Base-by-base conservation (phyloP, 768 basidiomycete species). In the Tricholoma hemisulphureum region DNA sequence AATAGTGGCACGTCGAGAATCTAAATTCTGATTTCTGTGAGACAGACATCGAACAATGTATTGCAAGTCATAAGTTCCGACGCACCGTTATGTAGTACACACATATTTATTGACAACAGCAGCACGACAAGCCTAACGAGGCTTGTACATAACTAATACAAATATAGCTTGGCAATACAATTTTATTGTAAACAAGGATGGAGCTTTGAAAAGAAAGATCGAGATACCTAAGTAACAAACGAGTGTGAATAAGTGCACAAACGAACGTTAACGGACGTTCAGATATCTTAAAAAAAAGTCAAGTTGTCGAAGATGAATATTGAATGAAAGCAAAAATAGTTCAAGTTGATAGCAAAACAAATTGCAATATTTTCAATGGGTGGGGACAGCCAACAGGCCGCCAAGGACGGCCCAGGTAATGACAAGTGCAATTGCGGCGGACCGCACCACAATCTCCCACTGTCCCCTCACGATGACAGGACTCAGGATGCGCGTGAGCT, bases 391-490 rank as follows among this genome's bases (percentile, higher is more conserved):
- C 58, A 84, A 59, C 46, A 82, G 60, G 37, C 61, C 58, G 1
- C 76, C 80, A 6, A 81, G 61, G 11, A 81, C 53, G 8, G 72
- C 48, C 75, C 77, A 80, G 51, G 72, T 72, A 41, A 80, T 54
- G 13, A 86, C 24, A 21, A 83, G 71, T 0, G 83, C 83, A 9
- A 84, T 62, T 0, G 74, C 26, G 43, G 75, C 77, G 2, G 86
- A 86, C 34, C 88, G 76, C 24, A 88, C 74, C 28, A 92, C 88
- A 26, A 93, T 87, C 71, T 92, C 89, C 91, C 91, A 93, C 63
- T 93, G 91, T 2, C 84, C 89, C n/a, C 91, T 80, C 52, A 83
- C 79, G 51, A 92, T 83, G 56, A 87, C 77, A 14, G 88, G 85
- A 58, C 81, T 88, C 51, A 88, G 77, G 20, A 93, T 77, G 37